phyloP scores from a whole-genome alignment of 805 yeast species.

The Lachancea kluyveri region DNA sequence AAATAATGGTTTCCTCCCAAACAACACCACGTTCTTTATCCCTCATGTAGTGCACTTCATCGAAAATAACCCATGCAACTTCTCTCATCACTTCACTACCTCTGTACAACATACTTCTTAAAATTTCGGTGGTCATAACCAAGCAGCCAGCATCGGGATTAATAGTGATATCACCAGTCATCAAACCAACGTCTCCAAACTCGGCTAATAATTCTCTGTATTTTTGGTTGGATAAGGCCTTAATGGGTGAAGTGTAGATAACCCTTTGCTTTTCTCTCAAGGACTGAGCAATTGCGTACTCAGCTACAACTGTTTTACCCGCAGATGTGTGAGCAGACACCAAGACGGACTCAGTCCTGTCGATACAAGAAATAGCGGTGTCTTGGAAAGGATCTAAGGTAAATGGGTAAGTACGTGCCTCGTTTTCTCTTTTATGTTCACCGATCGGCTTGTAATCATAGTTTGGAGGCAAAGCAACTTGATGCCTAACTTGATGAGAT shows the following conservation, averaged over 20 bases:
- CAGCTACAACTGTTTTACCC: conserved; percentile 96
- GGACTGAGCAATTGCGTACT: conserved; percentile 95
- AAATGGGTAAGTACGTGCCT: conserved; percentile 91
- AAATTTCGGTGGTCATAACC: conserved; percentile 98
- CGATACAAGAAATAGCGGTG: conserved; percentile 92
- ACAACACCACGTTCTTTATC: conserved; percentile 98
- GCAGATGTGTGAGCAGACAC: conserved; percentile 98
- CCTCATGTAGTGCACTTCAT: conserved; percentile 98
- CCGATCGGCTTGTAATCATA: conserved; percentile 85
- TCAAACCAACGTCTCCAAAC: conserved; percentile 94
- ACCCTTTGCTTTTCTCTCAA: conserved; percentile 86
- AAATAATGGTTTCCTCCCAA: conserved; percentile 97
- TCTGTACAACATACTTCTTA: conserved; percentile 91
- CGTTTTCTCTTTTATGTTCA: conserved; percentile 68
- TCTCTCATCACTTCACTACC: conserved; percentile 98
- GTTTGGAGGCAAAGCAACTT: conserved; percentile 92
- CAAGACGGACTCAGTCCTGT: conserved; percentile 86
- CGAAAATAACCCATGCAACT: conserved; percentile 98
- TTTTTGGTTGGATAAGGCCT: conserved; percentile 90
- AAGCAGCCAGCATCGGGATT: conserved; percentile 98
- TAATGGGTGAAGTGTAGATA: conserved; percentile 91
- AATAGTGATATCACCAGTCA: conserved; percentile 99
- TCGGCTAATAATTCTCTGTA: conserved; percentile 88
- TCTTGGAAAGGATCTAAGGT: conserved; percentile 96
- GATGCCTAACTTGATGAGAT: conserved; percentile 94